Percentiles rank a stretch among this genome's conserved stretches.
These are phyloP conservation scores for Fusarium transvaalense DNA, from an alignment of 2,329 filamentous ascomycete species.

Conservation along the genomic window DNA sequence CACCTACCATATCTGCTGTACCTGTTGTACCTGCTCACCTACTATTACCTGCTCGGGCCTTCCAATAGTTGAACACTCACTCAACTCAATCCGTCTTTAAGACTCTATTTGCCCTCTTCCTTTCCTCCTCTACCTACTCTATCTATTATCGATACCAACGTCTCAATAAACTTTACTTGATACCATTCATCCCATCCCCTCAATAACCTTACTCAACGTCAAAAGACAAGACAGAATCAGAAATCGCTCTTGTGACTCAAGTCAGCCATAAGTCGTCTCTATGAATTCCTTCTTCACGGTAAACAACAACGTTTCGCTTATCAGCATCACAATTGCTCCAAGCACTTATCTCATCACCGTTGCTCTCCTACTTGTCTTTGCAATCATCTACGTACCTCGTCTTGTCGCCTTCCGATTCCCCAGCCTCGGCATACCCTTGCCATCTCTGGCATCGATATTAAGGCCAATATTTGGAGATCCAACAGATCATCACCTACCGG, in stretches of 20 bases:
- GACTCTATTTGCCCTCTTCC: conserved; percentile 23
- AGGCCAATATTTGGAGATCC: conserved; percentile 37
- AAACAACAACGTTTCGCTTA: conserved; percentile 71
- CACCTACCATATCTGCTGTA: not conserved
- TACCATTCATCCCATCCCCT: not conserved
- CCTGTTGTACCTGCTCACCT: not conserved
- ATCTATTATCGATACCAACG: conserved; percentile 9
- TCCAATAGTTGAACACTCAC: conserved; percentile 21
- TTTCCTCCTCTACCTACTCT: not conserved
- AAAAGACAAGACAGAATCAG: conserved; percentile 13
- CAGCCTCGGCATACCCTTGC: conserved; percentile 52
- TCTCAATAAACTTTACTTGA: conserved; percentile 19
- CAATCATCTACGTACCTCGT: conserved; percentile 62
- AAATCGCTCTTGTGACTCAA: conserved; percentile 27
- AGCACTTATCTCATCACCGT: conserved; percentile 68
- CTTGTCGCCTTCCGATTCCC: conserved; percentile 53
- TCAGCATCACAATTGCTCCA: conserved; percentile 70
- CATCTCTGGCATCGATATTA: conserved; percentile 40
- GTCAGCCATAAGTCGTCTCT: conserved; percentile 46
- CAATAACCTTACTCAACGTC: conserved; percentile 1
- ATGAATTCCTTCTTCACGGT: conserved; percentile 72
- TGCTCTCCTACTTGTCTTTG: conserved; percentile 63
- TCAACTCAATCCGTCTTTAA: conserved; percentile 20
- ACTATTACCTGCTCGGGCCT: conserved; percentile 1
- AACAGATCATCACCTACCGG: conserved; percentile 11